A percentile compares a stretch with the other conserved stretches of the same genome.
Conservation (phyloP, 257 asterid genomes). For the Plantago major region DNA sequence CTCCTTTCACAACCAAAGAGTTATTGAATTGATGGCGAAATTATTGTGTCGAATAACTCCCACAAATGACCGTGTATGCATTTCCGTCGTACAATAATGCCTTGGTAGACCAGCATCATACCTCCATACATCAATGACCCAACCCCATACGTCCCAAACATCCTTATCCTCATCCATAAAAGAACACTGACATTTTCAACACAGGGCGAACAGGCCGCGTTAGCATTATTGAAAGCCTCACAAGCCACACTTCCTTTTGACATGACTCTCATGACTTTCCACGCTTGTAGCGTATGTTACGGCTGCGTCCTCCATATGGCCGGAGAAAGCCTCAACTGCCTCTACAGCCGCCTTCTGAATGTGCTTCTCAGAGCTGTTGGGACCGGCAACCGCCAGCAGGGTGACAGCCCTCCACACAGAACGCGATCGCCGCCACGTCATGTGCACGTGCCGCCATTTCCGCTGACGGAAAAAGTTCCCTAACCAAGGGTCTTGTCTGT, state of each 20-base stretch:
- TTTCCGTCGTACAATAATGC: constrained; percentile 24
- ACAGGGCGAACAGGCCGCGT: background rate
- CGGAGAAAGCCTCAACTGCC: constrained; percentile 57
- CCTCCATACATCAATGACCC: constrained; percentile 51
- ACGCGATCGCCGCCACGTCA: constrained; percentile 58
- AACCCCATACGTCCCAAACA: constrained; percentile 39
- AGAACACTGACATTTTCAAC: constrained; percentile 8
- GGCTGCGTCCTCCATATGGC: constrained; percentile 6
- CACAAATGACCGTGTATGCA: constrained; percentile 38
- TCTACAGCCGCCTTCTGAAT: constrained; percentile 55
- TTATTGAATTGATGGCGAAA: no score
- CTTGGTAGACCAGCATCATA: constrained; percentile 52
- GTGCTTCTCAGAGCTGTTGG: constrained; percentile 50
- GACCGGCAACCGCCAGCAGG: constrained; percentile 48
- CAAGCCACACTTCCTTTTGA: background rate
- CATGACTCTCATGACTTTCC: background rate
- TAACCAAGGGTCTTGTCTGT: constrained; percentile 63
- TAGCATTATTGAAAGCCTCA: background rate
- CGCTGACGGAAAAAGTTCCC: constrained; percentile 56
- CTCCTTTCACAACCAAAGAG: no score
- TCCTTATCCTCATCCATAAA: constrained; percentile 35
- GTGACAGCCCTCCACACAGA: constrained; percentile 59
- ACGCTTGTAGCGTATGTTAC: background rate
- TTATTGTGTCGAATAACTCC: constrained; percentile 43
- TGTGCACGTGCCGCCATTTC: constrained; percentile 80